These are phyloP conservation scores for Primulina tabacum DNA, from an alignment of 257 asterid species.

Conservation along the genomic window DNA sequence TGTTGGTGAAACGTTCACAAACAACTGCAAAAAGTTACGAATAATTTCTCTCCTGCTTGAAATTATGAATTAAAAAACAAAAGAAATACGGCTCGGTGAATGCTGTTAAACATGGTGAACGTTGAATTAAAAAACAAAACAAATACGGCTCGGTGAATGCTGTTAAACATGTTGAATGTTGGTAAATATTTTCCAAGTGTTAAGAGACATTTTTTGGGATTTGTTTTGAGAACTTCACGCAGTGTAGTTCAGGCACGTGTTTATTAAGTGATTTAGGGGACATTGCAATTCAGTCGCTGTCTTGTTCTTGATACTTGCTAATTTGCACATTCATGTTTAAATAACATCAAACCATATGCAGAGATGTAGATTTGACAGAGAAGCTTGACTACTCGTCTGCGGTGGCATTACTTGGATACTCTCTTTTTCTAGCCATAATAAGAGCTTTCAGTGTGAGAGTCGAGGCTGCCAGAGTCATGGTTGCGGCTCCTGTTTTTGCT, in stretches of 20 bases:
- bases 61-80: background rate
- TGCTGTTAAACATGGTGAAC: no score
- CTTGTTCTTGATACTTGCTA: background rate
- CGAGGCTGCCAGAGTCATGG: constrained; percentile 90
- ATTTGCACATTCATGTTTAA: constrained; percentile 18
- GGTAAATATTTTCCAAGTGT: background rate
- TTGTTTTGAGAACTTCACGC: background rate
- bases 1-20: background rate
- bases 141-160: background rate
- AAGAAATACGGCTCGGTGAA: background rate
- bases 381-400: constrained; percentile 77
- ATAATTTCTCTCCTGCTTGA: background rate
- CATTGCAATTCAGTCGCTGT: background rate
- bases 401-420: constrained; percentile 69
- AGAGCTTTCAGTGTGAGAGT: constrained; percentile 55
- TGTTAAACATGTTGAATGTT: no score
- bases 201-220: background rate
- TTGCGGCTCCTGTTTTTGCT: constrained; percentile 77
- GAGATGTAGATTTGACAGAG: constrained; percentile 81
- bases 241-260: background rate
- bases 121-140: no score
- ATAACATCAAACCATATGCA: constrained; percentile 35
- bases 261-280: background rate
- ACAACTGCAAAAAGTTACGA: background rate
- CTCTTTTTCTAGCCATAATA: constrained; percentile 62